These are phyloP conservation scores for Termitomyces sp. DNA, from an alignment of 768 basidiomycete genomes.

Conservation along the genomic window DNA sequence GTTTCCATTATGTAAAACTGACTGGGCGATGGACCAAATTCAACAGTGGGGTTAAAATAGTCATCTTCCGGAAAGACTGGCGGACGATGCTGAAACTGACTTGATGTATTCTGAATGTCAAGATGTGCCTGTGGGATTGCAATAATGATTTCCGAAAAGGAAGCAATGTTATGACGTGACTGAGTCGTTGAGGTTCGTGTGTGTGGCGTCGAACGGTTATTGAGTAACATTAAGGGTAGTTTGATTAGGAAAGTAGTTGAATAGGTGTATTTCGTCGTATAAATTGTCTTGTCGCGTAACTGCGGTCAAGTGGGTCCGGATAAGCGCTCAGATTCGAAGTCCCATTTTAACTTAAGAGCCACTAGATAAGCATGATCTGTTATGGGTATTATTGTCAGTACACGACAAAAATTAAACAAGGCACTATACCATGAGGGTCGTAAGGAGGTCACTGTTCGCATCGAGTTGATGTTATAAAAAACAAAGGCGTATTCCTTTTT, in stretches of 20 bases:
- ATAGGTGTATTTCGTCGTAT: not conserved
- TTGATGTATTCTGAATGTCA: no score
- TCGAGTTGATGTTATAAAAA: slow-evolving; percentile 9
- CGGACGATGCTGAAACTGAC: not conserved
- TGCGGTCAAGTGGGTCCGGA: slow-evolving; percentile 1
- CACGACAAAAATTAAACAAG: slow-evolving; percentile 2
- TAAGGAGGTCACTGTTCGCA: not conserved
- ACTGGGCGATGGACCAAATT: not conserved
- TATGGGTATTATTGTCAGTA: not conserved
- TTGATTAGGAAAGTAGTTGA: not conserved
- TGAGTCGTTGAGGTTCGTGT: slow-evolving; percentile 2
- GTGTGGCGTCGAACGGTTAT: not conserved
- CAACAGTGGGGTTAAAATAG: not conserved
- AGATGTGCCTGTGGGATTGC: not conserved
- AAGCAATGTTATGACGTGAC: not conserved
- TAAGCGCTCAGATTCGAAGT: not conserved
- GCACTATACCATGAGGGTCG: slow-evolving; percentile 4
- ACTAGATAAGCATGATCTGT: slow-evolving; percentile 5
- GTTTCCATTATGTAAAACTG: not conserved
- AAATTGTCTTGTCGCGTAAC: not conserved
- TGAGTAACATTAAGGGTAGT: not conserved
- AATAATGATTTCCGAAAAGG: not conserved
- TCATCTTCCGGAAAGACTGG: not conserved
- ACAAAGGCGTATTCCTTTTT: slow-evolving; percentile 11
- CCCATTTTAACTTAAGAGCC: not conserved